A percentile compares a stretch with the other conserved stretches of the same genome.
Evolutionary conservation across 371 early-diverging fungal genomes (phyloP).

Genomic region (Rhizomucor miehei): DNA sequence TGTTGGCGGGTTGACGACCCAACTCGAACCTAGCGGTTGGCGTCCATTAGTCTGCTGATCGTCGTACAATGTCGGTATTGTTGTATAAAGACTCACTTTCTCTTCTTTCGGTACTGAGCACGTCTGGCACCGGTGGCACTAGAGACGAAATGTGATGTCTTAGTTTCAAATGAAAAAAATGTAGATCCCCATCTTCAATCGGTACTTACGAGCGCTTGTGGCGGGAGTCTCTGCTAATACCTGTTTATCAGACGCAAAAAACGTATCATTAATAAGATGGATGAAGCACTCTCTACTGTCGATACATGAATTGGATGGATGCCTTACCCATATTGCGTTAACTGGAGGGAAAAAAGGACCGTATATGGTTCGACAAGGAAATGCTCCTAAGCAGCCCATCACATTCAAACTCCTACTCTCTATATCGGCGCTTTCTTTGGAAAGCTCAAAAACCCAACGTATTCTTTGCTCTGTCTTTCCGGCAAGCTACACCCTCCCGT

Average conservation of each 20-base stretch:
- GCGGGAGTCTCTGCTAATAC: constrained; percentile 95
- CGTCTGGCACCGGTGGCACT: constrained; percentile 95
- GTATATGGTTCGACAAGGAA: background rate
- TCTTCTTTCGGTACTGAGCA: constrained; percentile 96
- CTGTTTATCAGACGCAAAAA: constrained; percentile 30
- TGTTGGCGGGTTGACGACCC: constrained; percentile 97
- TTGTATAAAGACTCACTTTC: constrained; percentile 36
- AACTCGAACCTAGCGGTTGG: constrained; percentile 82
- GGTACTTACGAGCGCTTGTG: constrained; percentile 78
- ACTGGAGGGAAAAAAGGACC: background rate
- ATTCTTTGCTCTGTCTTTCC: background rate
- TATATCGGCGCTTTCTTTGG: background rate
- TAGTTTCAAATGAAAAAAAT: background rate
- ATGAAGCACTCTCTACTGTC: background rate
- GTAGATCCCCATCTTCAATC: background rate
- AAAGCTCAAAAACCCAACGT: background rate
- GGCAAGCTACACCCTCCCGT: background rate
- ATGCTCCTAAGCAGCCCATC: no score
- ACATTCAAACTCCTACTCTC: background rate
- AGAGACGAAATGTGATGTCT: background rate
- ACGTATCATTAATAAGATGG: constrained; percentile 1
- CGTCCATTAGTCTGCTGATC: background rate
- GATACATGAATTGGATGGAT: constrained; percentile 4
- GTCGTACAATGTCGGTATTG: background rate
- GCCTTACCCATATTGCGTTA: constrained; percentile 6